Evolutionary conservation across 345 rosid genomes (phyloP).

Genomic region (Aquilaria yunnanensis): DNA sequence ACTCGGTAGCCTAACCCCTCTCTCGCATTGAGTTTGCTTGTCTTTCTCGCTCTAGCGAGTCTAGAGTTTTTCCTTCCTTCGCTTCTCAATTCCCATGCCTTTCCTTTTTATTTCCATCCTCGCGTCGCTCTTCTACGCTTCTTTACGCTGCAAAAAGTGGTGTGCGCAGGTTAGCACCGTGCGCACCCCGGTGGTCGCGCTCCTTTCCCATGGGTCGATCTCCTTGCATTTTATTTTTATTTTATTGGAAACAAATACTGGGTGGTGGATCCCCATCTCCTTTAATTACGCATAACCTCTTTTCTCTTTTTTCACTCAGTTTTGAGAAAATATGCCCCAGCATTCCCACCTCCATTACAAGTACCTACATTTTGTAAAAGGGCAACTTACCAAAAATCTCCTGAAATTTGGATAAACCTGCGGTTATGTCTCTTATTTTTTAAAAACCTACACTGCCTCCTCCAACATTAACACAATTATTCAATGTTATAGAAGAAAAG

Average conservation of each 20-base stretch:
- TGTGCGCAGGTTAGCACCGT: constrained; percentile 28
- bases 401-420: too few species aligned
- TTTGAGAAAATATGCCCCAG: too few species aligned
- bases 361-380: too few species aligned
- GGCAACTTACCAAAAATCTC: too few species aligned
- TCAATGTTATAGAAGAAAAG: too few species aligned
- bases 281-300: too few species aligned
- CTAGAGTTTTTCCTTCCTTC: constrained; percentile 8
- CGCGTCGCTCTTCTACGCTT: constrained; percentile 14
- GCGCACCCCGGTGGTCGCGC: constrained; percentile 11
- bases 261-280: too few species aligned
- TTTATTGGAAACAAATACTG: too few species aligned
- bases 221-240: not conserved
- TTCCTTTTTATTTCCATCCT: constrained; percentile 10
- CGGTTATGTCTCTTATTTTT: too few species aligned
- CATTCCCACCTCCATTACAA: too few species aligned
- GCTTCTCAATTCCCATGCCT: constrained; percentile 6
- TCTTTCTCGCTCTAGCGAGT: not conserved
- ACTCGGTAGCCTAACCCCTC: not conserved
- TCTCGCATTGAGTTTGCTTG: not conserved
- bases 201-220: constrained; percentile 13
- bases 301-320: too few species aligned
- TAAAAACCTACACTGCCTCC: not conserved
- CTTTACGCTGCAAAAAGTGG: constrained; percentile 26
- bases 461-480: not conserved